Evolutionary conservation across 2,329 filamentous ascomycete species (phyloP), one percentile per base, ranked within the genome.

Genomic region (Penicillium occitanis): DNA sequence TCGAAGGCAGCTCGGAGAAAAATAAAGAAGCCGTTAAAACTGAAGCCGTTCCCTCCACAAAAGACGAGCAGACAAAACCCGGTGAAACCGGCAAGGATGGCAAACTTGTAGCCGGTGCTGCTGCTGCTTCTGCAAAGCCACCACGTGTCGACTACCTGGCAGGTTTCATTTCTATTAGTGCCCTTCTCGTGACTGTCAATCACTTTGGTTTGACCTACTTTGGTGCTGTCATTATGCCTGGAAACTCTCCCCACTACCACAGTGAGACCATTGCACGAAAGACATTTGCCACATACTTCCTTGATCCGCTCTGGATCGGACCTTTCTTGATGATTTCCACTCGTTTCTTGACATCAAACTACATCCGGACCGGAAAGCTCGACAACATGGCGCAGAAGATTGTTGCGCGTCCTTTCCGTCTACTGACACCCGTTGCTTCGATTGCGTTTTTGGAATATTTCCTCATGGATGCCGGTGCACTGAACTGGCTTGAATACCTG

Each of bases 321-420:
- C 79, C 81, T 28, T 83, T 84, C 73, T 80, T 84, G 71, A 80
- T 80, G 8, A 83, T 79, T 7, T 82, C 82, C 0, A 80, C 79
- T 46, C 79, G 81, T 57, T 84, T 84, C 70, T 66, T 83, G 35
- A 75, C 77, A 13, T 72, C 77, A 1, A 75, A 75, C 46, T 84
- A 81, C 61, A 74, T 84, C 8, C 76, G 73, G 55, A 78, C 74
- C 4, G 81, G 80, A 19, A 78, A 81, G 40, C 71, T 83, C 14
- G 70, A 76, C 28, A 76, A 77, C 33, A 74, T 84, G 44, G 80
- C 80, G 2, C 77, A 82, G 66, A 82, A 81, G 62, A 79, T 78
- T 42, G 75, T 82, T 14, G 74, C 77, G 13, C 75, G 82, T 65
- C 76, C 79, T 37, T 80, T 81, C 35, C 80, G 81, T 70, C 76